Evolutionary conservation across 1,139 yeast species (phyloP), one percentile per base, ranked within the genome.

Genomic region (Groenewaldozyma auringiensis): DNA sequence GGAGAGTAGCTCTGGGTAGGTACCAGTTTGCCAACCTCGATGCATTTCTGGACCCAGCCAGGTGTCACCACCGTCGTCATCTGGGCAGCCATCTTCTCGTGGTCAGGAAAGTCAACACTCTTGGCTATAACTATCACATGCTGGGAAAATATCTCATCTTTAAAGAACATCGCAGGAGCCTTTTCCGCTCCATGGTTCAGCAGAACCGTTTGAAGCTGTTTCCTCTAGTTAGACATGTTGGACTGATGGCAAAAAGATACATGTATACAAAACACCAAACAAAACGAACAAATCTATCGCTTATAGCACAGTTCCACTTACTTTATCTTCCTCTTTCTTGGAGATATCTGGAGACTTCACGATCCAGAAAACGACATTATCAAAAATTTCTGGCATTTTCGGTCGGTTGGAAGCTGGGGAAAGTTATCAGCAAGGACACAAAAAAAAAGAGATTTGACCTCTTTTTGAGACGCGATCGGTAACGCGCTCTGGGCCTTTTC

Each of bases 31-130:
- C 67, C 67, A 20, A 63, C 63, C 4, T 60, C 58, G 0, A 76
- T 60, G 8, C 83, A 76, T 37, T 75, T 78, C 35, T 63, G 55
- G 1, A 85, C 70, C 92, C 95, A 88, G 1, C 69, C 65, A 0
- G 81, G 72, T 0, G 76, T 74, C 1, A 86, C 83, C 1, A 85
- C 77, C 0, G 95, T 92, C 14, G 85, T 72, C 76, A 83, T 70
- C 31, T 75, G 65, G 17, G 70, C 70, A 40, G 69, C 70, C 1
- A 83, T 74, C 14, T 66, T 61, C 3, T 61, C 60, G 56, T 79
- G 82, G 37, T 79, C 79, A 4, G 75, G 72, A 52, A 83, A 83
- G 25, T 75, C 71, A 2, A 70, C 61, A 3, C 74, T 65, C 31
- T 69, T 68, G n/a, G 86, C 66, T 4, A 85, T 70, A 9, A 85